Conservation (phyloP, 208 protist species). For the Crithidia acanthocephali region DNA sequence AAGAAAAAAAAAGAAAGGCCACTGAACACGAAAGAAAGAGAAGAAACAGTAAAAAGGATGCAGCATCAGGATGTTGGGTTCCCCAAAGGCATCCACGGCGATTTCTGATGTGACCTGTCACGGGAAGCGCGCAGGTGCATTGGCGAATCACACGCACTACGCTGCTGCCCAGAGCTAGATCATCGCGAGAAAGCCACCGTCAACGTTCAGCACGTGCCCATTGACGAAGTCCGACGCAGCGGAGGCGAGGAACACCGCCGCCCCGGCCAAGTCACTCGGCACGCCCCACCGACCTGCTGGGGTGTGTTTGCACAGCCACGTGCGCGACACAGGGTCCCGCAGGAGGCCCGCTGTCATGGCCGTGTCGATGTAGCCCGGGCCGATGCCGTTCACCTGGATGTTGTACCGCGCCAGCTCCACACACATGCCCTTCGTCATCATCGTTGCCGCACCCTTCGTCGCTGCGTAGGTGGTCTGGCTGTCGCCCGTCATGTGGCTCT, state of each 20-base stretch:
- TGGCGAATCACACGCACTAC: no score
- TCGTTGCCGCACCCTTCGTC: slow-evolving; percentile 49
- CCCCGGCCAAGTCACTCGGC: slow-evolving; percentile 38
- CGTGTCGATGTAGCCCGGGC: slow-evolving; percentile 40
- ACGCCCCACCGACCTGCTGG: slow-evolving; percentile 34
- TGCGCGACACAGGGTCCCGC: slow-evolving; percentile 10
- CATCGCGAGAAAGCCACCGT: slow-evolving; percentile 38
- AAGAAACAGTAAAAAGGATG: no score
- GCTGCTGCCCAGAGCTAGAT: no score
- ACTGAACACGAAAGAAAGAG: not conserved
- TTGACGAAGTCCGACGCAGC: slow-evolving; percentile 33
- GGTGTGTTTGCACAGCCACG: slow-evolving; percentile 32
- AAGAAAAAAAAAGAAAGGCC: not conserved
- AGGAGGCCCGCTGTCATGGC: slow-evolving; percentile 34
- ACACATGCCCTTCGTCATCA: slow-evolving; percentile 51
- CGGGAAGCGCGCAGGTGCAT: no score
- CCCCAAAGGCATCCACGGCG: no score
- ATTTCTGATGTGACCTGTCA: no score
- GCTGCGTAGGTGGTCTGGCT: slow-evolving; percentile 53
- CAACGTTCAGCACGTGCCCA: slow-evolving; percentile 34
- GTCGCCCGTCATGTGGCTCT: slow-evolving; percentile 32
- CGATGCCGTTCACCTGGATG: slow-evolving; percentile 54
- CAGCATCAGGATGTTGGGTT: no score
- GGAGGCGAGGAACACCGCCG: slow-evolving; percentile 39
- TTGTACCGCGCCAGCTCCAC: slow-evolving; percentile 41